Percentiles rank a stretch among this genome's conserved stretches.
phyloP scores from a whole-genome alignment of 805 yeast species.

The fission yeast (Schizosaccharomyces pombe) region DNA sequence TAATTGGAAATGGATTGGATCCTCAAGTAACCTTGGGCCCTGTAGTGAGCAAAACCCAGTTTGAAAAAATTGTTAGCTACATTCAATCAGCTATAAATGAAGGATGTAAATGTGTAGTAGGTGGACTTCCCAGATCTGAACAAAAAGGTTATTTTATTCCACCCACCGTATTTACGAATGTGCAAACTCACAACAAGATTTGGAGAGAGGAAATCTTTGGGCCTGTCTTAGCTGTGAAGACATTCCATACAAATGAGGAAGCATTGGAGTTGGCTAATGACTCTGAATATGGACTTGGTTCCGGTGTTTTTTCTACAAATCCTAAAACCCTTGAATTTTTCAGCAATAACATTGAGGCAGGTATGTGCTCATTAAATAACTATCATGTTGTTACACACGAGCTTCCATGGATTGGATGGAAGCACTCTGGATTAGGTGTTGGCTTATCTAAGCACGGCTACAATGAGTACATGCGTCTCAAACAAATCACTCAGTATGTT shows the following conservation, averaged over 20 bases:
- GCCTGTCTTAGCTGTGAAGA: conserved; percentile 52
- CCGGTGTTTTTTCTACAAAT: conserved; percentile 53
- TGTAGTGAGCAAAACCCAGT: conserved; percentile 4
- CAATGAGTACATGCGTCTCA: not conserved
- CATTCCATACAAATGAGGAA: conserved; percentile 43
- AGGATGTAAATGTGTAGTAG: not conserved
- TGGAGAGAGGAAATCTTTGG: conserved; percentile 72
- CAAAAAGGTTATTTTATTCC: conserved; percentile 28
- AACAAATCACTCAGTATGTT: not conserved
- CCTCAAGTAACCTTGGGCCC: conserved; percentile 10
- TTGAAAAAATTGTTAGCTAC: not conserved
- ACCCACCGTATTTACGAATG: conserved; percentile 59
- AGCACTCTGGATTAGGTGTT: conserved; percentile 4
- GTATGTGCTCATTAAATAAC: conserved; percentile 46
- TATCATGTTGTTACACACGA: conserved; percentile 14
- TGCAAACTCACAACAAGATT: conserved; percentile 37
- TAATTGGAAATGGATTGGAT: conserved; percentile 32
- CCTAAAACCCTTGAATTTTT: conserved; percentile 39
- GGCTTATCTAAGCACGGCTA: not conserved
- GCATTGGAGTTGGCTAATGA: conserved; percentile 47
- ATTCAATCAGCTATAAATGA: conserved; percentile 1
- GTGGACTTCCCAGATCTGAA: not conserved
- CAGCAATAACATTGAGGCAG: conserved; percentile 38
- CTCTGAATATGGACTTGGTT: conserved; percentile 58
- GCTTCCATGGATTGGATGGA: conserved; percentile 1